Evolutionary conservation across 2,329 filamentous ascomycete species (phyloP), one percentile per base, ranked within the genome.

Genomic region (Talaromyces sp.): DNA sequence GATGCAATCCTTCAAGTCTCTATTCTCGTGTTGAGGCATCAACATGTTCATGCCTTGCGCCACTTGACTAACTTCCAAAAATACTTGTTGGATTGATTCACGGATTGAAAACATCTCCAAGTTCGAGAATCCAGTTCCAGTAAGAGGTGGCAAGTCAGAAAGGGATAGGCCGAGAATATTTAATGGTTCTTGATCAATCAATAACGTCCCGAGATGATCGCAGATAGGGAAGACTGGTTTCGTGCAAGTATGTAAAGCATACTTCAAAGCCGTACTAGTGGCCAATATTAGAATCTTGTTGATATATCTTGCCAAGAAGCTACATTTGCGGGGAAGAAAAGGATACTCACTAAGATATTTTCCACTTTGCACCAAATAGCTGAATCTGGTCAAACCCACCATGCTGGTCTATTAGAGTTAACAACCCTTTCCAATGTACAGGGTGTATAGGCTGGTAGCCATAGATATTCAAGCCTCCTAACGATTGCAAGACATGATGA

Each of bases 401-500:
- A 41, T 63, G 49, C 43, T 67, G 64, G n/a, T 54, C 50, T 22
- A 67, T 31, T 41, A 67, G 35, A 33, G 47, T 45, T n/a, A 50
- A 19, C 25, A 67, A 33, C 4, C 59, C 66, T 31, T 63, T 57
- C 61, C 61, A 66, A 13, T 67, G 66, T 7, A 52, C 47, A 33
- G 54, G 56, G 45, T 67, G 61, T 33, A 67, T 15, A 25, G 64
- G 56, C 25, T 61, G 37, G n/a, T 61, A 64, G 22, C 66, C 66
- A 25, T 66, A 66, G 22, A 67, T 58, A 50, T 66, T 65, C 19
- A 67, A 35, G 11, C 52, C 66, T n/a, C 64, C 60, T 25, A 67
- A 37, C 8, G 33, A 27, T 27, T 39, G 54, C 22, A 67, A 52
- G 8, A 56, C 60, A 49, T 63, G 47, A 17, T 45, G 43, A 43